Evolutionary conservation across 1,139 yeast genomes (phyloP), one percentile per base, ranked within the genome.

Genomic region (Taphrina pruni): DNA sequence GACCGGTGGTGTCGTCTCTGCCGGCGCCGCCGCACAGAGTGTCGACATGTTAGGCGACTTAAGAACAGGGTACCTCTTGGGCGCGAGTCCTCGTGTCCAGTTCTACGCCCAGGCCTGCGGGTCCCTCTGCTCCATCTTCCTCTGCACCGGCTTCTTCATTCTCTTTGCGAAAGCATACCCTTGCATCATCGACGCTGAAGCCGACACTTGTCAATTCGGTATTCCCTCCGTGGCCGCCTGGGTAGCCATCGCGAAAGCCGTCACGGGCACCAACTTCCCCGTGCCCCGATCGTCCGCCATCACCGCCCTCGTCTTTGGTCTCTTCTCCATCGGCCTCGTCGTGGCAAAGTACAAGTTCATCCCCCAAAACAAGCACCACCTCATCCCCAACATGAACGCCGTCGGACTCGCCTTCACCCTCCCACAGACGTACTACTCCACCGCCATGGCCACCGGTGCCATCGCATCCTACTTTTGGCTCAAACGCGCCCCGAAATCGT

Each of bases 11-110:
- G 58, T 66, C 39, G 69, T 69, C 12, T 51, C 70, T 39, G 69
- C 69, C 26, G 68, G 66, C 11, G 65, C 70, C 6, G 70, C 70
- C 20, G 48, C 70, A 4, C 70, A 69, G 57, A 56, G 65, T n/a
- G 70, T 69, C 14, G 70, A 69, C 57, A 69, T 69, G 70, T 57
- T 69, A 17, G 70, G 70, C n/a, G 70, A 69, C 52, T 36, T 69
- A 46, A 41, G 66, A 32, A 69, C 70, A 6, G 70, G 70, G 5
- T 66, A 69, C 61, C 65, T 69, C 51, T 54, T 69, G 36, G 62
- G 65, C 20, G 70, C 69, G n/a, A 46, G 56, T 17, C 70, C 70
- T 4, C 55, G 56, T 21, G 56, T 62, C 54, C 70, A 69, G 35
- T 69, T 69, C 62, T 48, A 58, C 41, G 70, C 70, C 32, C 70